Base-by-base conservation (phyloP, 805 yeast genomes). In the Candida coquimbonensis region DNA sequence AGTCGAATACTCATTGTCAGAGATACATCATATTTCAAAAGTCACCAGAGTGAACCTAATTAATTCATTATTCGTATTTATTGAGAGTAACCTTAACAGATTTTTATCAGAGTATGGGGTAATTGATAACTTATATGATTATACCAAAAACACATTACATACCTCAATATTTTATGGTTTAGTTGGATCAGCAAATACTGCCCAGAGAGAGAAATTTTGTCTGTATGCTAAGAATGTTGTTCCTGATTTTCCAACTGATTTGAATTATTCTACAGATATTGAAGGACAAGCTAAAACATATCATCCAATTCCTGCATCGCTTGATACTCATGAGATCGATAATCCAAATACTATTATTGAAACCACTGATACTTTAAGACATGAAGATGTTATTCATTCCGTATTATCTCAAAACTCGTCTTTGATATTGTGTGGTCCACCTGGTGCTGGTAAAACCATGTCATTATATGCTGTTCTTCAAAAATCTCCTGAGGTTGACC, bases 371-470 rank as follows among this genome's bases (percentile, higher is more conserved):
- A 89, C 96, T 0, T 59, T 73, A 2, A 70, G 80, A 46, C 86
- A 86, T 47, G 91, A 87, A 49, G 59, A 66, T 1, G 55, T 86
- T 11, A 69, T 91, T 2, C 74, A 72, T 45, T 67, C 80, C 0
- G 61, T 85, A 2, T 55, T 90, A 34, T 68, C 69, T 32, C 76
- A 77, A 39, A 81, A 75, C 44, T 66, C 66, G 36, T 78, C 95
- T 0, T 60, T 87, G 16, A 68, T 91, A 26, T 68, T 91, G 21
- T 88, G 96, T 64, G 98, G 98, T 3, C 98, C 98, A 0, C 97
- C 98, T 0, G 98, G 98, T 5, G 84, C 96, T 0, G 98, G 98
- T 47, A 91, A 91, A 60, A 90, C 98, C 0, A 90, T 91, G 98
- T 80, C 90, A 0, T 64, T 91, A 17, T 72, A 87, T 52, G 78